Conservation (phyloP, 2,329 filamentous ascomycete species). For the Celoporthe dispersa region DNA sequence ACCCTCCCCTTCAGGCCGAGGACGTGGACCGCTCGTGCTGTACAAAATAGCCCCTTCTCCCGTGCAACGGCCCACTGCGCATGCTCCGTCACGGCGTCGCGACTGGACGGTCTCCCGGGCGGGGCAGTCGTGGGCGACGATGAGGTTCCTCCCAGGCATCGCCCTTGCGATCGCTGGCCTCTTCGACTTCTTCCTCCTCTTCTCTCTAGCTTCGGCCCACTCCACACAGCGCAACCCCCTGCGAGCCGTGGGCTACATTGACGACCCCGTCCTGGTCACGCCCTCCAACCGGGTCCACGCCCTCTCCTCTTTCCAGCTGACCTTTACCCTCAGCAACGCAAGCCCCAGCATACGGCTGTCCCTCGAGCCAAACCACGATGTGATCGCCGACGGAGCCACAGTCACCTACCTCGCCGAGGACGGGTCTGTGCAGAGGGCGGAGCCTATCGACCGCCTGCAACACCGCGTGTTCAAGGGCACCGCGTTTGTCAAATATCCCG, state of each 20-base stretch:
- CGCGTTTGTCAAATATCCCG: constrained; percentile 68
- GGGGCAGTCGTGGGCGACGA: constrained; percentile 19
- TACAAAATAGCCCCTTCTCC: neutral
- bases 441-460: constrained; percentile 71
- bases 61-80: neutral
- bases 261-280: constrained; percentile 67
- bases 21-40: neutral
- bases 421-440: constrained; percentile 68
- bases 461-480: constrained; percentile 86
- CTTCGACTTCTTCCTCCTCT: constrained; percentile 37
- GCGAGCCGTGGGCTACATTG: constrained; percentile 71
- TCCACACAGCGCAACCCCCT: constrained; percentile 79
- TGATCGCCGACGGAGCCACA: constrained; percentile 76
- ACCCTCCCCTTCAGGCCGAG: neutral
- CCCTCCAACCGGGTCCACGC: constrained; percentile 79
- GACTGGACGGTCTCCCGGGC: constrained; percentile 4
- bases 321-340: constrained; percentile 72
- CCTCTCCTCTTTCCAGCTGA: constrained; percentile 81
- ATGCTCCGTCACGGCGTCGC: neutral
- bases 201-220: constrained; percentile 54
- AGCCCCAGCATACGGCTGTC: constrained; percentile 75
- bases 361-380: constrained; percentile 89
- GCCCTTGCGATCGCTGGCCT: constrained; percentile 30
- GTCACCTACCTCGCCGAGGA: constrained; percentile 74
- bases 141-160: constrained; percentile 25